Conservation (phyloP, 2,329 filamentous ascomycete genomes). For the Talaromyces sp. region DNA sequence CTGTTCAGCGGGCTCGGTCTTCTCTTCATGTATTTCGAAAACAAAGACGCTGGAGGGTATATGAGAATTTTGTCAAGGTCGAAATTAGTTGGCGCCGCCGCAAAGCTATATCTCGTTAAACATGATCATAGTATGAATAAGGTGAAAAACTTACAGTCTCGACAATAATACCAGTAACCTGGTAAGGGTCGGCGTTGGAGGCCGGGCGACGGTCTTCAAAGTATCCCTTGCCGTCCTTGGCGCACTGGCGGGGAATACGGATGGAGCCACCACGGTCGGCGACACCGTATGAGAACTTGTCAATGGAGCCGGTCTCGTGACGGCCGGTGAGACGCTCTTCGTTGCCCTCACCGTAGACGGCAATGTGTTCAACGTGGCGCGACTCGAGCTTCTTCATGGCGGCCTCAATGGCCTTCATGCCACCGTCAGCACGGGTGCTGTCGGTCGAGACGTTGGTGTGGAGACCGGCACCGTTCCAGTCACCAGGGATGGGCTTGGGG, state of each 20-base stretch:
- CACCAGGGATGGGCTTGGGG: constrained; percentile 90
- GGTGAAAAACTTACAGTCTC: constrained; percentile 50
- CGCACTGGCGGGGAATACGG: constrained; percentile 80
- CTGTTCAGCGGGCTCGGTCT: background rate
- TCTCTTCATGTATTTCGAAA: background rate
- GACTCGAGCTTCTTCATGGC: constrained; percentile 77
- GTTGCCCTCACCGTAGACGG: constrained; percentile 94
- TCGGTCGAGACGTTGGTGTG: constrained; percentile 91
- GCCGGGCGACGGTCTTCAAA: constrained; percentile 82
- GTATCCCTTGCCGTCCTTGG: constrained; percentile 87
- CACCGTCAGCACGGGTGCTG: constrained; percentile 82
- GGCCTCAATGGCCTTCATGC: constrained; percentile 90
- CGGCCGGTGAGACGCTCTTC: constrained; percentile 85
- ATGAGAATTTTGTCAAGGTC: background rate
- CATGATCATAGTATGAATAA: background rate
- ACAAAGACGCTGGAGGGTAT: background rate
- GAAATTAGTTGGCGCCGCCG: constrained; percentile 41
- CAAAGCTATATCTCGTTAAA: constrained; percentile 25
- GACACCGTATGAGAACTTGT: constrained; percentile 88
- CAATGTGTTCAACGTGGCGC: constrained; percentile 77
- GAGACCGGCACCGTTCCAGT: constrained; percentile 95
- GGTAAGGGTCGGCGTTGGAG: constrained; percentile 82
- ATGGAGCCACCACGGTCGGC: constrained; percentile 94
- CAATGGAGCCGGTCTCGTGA: constrained; percentile 91
- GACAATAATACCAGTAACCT: constrained; percentile 74